phyloP scores from a whole-genome alignment of 176 grass and related monocot species.

The Rhynchospora breviuscula region DNA sequence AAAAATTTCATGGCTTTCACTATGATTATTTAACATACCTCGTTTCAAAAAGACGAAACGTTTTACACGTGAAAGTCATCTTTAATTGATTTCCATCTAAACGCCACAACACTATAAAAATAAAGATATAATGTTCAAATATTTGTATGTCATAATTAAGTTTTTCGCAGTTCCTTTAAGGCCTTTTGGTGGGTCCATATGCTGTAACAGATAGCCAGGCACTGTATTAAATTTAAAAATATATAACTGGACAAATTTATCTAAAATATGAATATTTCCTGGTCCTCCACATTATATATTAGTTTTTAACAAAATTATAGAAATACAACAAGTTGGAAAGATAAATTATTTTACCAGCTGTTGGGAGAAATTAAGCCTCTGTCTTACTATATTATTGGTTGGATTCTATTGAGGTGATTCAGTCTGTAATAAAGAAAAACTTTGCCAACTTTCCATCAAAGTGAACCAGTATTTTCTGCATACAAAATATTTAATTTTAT shows the following conservation, averaged over 20 bases:
- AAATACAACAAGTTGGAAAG: too few relatives aligned
- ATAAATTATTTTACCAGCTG: background rate
- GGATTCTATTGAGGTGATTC: background rate
- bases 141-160: background rate
- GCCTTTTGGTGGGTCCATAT: background rate
- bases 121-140: too few relatives aligned
- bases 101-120: too few relatives aligned
- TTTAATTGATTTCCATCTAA: background rate
- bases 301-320: background rate
- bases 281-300: background rate
- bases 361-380: background rate
- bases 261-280: background rate
- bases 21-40: too few relatives aligned
- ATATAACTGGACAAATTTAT: background rate
- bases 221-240: background rate
- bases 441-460: background rate
- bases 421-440: too few relatives aligned
- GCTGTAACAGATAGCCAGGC: background rate
- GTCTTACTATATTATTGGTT: background rate
- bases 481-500: background rate
- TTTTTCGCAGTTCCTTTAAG: background rate
- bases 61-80: background rate
- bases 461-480: background rate
- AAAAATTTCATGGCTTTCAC: too few relatives aligned
- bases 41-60: background rate